Percentiles rank a stretch among this genome's conserved stretches.
phyloP scores from a whole-genome alignment of 2,329 filamentous ascomycete species.

The Colletotrichum destructivum region DNA sequence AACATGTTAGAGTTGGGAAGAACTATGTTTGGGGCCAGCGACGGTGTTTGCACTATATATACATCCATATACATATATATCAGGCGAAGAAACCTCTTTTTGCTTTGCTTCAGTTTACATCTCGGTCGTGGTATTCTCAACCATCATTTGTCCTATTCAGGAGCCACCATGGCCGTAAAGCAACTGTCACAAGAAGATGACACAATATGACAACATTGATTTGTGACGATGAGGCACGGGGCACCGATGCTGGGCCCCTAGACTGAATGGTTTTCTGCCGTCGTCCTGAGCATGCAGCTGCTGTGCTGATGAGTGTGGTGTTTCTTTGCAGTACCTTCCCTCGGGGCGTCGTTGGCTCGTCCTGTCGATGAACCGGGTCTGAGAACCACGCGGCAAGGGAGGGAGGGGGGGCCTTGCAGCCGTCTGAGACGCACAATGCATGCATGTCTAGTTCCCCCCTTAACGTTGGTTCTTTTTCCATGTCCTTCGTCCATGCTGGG shows the following conservation, averaged over 20 bases:
- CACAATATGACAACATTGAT: too few species aligned
- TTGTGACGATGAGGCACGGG: background rate
- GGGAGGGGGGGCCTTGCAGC: too few species aligned
- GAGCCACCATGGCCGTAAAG: background rate
- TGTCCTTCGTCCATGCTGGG: too few species aligned
- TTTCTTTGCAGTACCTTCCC: background rate
- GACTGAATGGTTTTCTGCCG: too few species aligned
- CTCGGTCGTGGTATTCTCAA: background rate
- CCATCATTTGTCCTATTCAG: background rate
- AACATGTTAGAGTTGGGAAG: slow-evolving; percentile 23
- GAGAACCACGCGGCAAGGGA: too few species aligned
- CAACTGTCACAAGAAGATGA: background rate
- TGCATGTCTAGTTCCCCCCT: too few species aligned
- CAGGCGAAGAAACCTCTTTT: background rate
- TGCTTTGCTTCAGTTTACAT: background rate
- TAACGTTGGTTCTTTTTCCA: too few species aligned
- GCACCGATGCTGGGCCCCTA: too few species aligned
- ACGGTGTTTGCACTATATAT: slow-evolving; percentile 23
- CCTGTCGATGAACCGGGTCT: background rate
- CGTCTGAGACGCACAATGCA: too few species aligned
- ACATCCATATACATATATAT: background rate
- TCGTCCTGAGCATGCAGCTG: too few species aligned
- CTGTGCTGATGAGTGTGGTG: background rate
- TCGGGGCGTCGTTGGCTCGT: background rate
- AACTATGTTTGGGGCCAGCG: slow-evolving; percentile 16